phyloP scores from a whole-genome alignment of 1,284 basidiomycete genomes.

The Ceraceosorus bombacis region DNA sequence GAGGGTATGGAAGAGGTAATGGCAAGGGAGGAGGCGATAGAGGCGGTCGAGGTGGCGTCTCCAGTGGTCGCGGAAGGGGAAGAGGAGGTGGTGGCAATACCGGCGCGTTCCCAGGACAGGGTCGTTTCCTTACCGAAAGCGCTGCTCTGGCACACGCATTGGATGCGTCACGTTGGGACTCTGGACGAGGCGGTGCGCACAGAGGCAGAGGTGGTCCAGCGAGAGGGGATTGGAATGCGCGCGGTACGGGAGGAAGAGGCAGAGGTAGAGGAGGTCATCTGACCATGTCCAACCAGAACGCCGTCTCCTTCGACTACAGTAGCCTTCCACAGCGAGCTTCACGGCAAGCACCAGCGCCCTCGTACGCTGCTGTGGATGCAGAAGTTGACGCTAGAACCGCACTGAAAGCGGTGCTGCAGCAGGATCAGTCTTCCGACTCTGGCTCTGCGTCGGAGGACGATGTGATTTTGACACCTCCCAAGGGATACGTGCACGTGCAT shows the following conservation, averaged over 20 bases:
- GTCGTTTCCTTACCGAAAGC: not conserved
- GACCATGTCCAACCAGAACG: slow-evolving; percentile 6
- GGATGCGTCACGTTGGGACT: not conserved
- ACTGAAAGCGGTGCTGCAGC: not conserved
- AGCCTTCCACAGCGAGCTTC: not conserved
- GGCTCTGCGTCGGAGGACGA: slow-evolving; percentile 1
- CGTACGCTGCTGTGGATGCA: not conserved
- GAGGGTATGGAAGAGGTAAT: slow-evolving; percentile 3
- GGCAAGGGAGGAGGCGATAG: not conserved
- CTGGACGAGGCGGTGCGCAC: not conserved
- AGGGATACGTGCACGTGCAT: slow-evolving; percentile 1
- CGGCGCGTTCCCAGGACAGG: not conserved
- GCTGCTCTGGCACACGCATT: not conserved
- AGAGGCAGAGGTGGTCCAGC: not conserved
- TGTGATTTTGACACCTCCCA: slow-evolving; percentile 2
- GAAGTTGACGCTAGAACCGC: not conserved
- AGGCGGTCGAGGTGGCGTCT: slow-evolving; percentile 8
- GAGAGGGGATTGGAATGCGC: not conserved
- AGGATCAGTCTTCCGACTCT: not conserved
- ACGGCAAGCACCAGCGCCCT: not conserved
- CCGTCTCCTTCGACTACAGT: slow-evolving; percentile 10
- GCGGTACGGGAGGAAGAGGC: slow-evolving; percentile 6
- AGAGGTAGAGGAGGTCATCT: slow-evolving; percentile 6
- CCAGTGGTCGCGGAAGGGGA: slow-evolving; percentile 1
- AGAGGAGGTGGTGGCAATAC: slow-evolving; percentile 5